Evolutionary conservation across 768 basidiomycete genomes (phyloP).

Genomic region (Russula sp.): DNA sequence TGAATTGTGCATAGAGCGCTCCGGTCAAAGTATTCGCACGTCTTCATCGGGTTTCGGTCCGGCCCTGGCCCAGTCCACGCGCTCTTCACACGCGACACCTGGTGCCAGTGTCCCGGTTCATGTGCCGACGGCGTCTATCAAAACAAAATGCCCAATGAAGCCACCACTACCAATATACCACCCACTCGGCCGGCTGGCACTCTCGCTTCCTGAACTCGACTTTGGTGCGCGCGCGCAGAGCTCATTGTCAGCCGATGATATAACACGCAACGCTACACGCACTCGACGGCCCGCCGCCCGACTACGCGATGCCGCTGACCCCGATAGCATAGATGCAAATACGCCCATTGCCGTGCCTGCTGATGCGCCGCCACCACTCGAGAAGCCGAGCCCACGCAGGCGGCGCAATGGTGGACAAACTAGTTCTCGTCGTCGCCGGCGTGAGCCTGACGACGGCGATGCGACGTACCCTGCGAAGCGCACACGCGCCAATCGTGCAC

Average conservation of each 20-base stretch:
- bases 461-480: conserved; percentile 25
- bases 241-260: conserved; percentile 11
- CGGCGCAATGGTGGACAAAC: conserved; percentile 19
- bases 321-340: conserved; percentile 6
- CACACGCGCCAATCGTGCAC: conserved; percentile 21
- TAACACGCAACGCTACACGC: conserved; percentile 10
- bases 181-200: conserved; percentile 22
- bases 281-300: conserved; percentile 20
- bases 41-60: conserved; percentile 13
- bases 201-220: conserved; percentile 22
- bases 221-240: conserved; percentile 4
- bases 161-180: conserved; percentile 23
- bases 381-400: conserved; percentile 25
- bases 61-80: neutral
- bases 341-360: conserved; percentile 12
- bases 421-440: conserved; percentile 21
- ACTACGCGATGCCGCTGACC: conserved; percentile 20
- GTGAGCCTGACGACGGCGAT: conserved; percentile 25
- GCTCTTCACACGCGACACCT: conserved; percentile 12
- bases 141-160: conserved; percentile 17
- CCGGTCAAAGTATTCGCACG: conserved; percentile 11
- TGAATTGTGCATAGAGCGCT: conserved; percentile 23
- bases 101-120: neutral
- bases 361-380: conserved; percentile 5
- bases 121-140: neutral